Conservation (phyloP, 371 early-diverging fungal species). For the Zancudomyces culisetae region DNA sequence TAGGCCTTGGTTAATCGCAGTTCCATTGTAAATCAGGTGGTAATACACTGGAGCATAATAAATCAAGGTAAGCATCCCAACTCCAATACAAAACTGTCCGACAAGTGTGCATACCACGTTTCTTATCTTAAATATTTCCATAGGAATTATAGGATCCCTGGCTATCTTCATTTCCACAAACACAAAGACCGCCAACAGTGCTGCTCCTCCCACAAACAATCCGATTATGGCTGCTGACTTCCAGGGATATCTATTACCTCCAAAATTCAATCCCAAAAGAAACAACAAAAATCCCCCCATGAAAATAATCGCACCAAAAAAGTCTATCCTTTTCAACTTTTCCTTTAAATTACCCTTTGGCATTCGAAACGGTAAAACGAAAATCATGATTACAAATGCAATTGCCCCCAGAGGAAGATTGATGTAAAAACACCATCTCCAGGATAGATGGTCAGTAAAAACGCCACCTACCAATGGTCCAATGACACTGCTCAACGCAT, state of each 20-base stretch:
- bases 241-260: slow-evolving; percentile 39
- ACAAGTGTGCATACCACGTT: slow-evolving; percentile 14
- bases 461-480: slow-evolving; percentile 34
- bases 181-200: slow-evolving; percentile 24
- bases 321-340: slow-evolving; percentile 34
- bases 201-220: slow-evolving; percentile 21
- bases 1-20: slow-evolving; percentile 36
- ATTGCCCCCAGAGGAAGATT: slow-evolving; percentile 33
- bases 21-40: slow-evolving; percentile 38
- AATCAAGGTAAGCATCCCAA: slow-evolving; percentile 29
- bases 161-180: slow-evolving; percentile 24
- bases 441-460: slow-evolving; percentile 26
- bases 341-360: slow-evolving; percentile 19
- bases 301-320: slow-evolving; percentile 29
- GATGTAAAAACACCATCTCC: slow-evolving; percentile 56
- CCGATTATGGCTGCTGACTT: slow-evolving; percentile 27
- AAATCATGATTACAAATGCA: slow-evolving; percentile 23
- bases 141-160: slow-evolving; percentile 31
- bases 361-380: slow-evolving; percentile 29
- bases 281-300: slow-evolving; percentile 29
- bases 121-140: slow-evolving; percentile 26
- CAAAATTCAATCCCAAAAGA: slow-evolving; percentile 35
- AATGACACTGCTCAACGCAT: slow-evolving; percentile 37
- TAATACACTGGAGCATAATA: slow-evolving; percentile 60
- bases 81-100: slow-evolving; percentile 23